Conservation (phyloP, 371 early-diverging fungal species). For the Mortierella sp. region DNA sequence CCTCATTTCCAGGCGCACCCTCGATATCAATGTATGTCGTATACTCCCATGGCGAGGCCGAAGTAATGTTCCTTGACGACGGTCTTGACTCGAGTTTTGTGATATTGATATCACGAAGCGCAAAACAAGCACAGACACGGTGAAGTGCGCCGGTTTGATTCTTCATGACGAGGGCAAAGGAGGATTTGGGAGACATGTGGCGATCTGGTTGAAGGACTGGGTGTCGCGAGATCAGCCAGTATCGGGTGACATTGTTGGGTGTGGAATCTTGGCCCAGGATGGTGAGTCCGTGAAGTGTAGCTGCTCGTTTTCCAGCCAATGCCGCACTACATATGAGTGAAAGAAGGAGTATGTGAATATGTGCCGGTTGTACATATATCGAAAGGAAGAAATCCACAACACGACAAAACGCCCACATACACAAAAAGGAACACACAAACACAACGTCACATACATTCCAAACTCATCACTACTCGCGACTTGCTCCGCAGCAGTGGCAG, state of each 20-base stretch:
- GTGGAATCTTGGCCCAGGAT: slow-evolving; percentile 48
- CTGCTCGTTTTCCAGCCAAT: slow-evolving; percentile 40
- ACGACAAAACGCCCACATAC: not conserved
- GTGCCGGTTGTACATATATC: not conserved
- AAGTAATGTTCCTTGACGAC: slow-evolving; percentile 38
- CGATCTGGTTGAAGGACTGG: slow-evolving; percentile 48
- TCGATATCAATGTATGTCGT: slow-evolving; percentile 54
- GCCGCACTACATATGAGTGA: slow-evolving; percentile 33
- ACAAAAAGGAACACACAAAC: not conserved
- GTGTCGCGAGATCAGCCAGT: slow-evolving; percentile 49
- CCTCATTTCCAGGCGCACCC: slow-evolving; percentile 47
- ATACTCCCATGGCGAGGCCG: slow-evolving; percentile 49
- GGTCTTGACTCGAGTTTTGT: slow-evolving; percentile 54
- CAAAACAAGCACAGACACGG: slow-evolving; percentile 45
- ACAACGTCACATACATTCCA: slow-evolving; percentile 31
- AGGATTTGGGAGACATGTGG: slow-evolving; percentile 50
- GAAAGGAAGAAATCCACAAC: not conserved
- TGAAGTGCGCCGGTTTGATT: slow-evolving; percentile 50
- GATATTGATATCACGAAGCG: slow-evolving; percentile 53
- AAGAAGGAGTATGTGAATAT: not conserved
- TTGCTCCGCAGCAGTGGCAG: slow-evolving; percentile 46
- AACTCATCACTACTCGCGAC: slow-evolving; percentile 38
- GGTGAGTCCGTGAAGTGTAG: slow-evolving; percentile 28
- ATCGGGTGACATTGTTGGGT: slow-evolving; percentile 51
- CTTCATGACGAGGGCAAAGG: slow-evolving; percentile 52